phyloP scores from a whole-genome alignment of 257 asterid species.

The Linderniella brevidens region DNA sequence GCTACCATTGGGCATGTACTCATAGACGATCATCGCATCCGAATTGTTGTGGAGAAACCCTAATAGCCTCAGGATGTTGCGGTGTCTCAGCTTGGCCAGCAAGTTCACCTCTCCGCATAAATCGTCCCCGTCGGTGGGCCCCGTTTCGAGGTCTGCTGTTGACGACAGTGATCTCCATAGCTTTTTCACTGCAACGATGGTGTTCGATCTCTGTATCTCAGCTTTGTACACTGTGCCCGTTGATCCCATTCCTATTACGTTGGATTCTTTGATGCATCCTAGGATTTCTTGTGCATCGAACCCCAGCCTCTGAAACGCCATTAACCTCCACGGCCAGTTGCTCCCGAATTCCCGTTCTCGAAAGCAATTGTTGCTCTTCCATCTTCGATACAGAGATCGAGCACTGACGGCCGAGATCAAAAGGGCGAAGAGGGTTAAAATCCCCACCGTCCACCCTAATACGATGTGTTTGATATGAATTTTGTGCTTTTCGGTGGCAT shows the following conservation, averaged over 20 bases:
- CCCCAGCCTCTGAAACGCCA: conserved; percentile 56
- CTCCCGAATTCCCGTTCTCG: conserved; percentile 11
- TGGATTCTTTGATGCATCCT: conserved; percentile 45
- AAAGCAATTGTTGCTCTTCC: conserved; percentile 30
- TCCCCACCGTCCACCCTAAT: conserved; percentile 30
- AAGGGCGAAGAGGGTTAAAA: conserved; percentile 19
- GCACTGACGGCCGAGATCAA: conserved; percentile 19
- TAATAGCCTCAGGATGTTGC: conserved; percentile 49
- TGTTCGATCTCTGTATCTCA: conserved; percentile 30
- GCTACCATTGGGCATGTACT: conserved; percentile 73
- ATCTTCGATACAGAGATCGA: conserved; percentile 27
- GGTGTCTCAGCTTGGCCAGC: conserved; percentile 60
- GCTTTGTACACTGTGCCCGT: conserved; percentile 62
- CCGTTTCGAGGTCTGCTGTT: conserved; percentile 37
- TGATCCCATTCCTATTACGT: conserved; percentile 64
- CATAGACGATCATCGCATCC: conserved; percentile 60
- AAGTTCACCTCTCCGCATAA: conserved; percentile 39
- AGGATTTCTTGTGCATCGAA: conserved; percentile 49
- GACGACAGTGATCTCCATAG: conserved; percentile 32
- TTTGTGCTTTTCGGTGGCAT: conserved; percentile 14
- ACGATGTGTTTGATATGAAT: conserved; percentile 28
- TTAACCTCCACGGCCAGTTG: conserved; percentile 77
- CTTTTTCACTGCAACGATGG: conserved; percentile 57
- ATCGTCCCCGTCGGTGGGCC: conserved; percentile 23
- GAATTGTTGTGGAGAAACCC: conserved; percentile 59